Evolutionary conservation across 75 land plant species (phyloP).

Genomic region (Gnetum montanum): DNA sequence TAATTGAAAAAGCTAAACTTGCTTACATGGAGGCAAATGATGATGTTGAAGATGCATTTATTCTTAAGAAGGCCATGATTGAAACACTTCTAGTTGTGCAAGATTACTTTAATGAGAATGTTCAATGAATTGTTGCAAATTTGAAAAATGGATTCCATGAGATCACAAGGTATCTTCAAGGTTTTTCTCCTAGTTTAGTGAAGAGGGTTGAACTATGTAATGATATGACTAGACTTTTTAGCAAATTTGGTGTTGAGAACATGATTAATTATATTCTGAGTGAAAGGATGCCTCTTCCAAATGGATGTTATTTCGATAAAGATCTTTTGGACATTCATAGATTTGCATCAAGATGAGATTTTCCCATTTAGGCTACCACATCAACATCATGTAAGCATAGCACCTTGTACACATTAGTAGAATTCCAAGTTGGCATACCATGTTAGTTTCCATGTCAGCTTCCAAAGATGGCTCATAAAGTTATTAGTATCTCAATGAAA

Average conservation of each 20-base stretch:
- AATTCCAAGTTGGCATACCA: too few species aligned
- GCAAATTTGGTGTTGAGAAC: conserved; percentile 70
- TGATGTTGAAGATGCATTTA: conserved; percentile 68
- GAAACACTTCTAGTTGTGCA: conserved; percentile 86
- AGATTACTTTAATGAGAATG: conserved; percentile 85
- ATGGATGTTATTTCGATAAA: conserved; percentile 89
- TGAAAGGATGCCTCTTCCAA: conserved; percentile 65
- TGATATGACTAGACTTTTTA: conserved; percentile 67
- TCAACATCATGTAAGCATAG: too few species aligned
- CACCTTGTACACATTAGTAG: too few species aligned
- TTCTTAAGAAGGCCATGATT: conserved; percentile 92
- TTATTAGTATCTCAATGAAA: too few species aligned
- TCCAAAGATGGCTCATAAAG: too few species aligned
- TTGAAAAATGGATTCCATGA: conserved; percentile 88
- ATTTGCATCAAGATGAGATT: too few species aligned
- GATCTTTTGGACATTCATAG: too few species aligned
- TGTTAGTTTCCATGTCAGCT: too few species aligned
- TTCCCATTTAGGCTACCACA: too few species aligned
- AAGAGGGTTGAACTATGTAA: conserved; percentile 66
- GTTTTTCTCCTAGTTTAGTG: conserved; percentile 81
- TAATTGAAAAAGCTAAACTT: conserved; percentile 75
- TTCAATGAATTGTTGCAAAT: conserved; percentile 75
- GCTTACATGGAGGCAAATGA: conserved; percentile 70
- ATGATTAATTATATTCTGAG: conserved; percentile 70
- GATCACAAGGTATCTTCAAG: conserved; percentile 86